These are phyloP conservation scores for Ceratocystis ficicola DNA, from an alignment of 2,329 filamentous ascomycete species.

Conservation along the genomic window DNA sequence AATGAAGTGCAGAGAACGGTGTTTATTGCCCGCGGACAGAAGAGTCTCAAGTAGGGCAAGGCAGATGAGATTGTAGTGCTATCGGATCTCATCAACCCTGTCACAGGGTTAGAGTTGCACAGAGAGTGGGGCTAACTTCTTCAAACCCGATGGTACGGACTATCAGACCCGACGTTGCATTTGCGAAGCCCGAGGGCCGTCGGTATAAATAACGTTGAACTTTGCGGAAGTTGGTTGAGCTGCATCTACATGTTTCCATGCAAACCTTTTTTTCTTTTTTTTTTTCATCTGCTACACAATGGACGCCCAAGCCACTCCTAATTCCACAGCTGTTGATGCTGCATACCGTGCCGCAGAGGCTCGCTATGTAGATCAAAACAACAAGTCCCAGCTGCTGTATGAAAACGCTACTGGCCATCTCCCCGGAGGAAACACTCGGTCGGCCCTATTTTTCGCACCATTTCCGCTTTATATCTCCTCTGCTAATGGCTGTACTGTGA, in stretches of 20 bases:
- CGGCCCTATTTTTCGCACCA: slow-evolving; percentile 34
- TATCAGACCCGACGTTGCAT: background rate
- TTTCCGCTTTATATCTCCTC: slow-evolving; percentile 31
- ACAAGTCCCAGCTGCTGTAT: slow-evolving; percentile 3
- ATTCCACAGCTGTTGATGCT: slow-evolving; percentile 22
- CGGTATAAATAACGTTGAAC: background rate
- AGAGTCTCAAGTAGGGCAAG: slow-evolving; percentile 2
- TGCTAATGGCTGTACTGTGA: slow-evolving; percentile 26
- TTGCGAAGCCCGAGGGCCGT: background rate
- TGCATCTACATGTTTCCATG: background rate
- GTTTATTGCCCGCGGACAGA: slow-evolving; percentile 27
- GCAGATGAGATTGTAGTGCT: too few species aligned
- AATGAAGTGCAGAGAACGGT: slow-evolving; percentile 34
- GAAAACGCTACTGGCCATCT: background rate
- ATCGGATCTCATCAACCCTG: background rate
- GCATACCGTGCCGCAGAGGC: slow-evolving; percentile 16
- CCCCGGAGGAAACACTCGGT: slow-evolving; percentile 39
- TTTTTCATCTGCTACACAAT: background rate
- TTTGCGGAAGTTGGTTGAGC: background rate
- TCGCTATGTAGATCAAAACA: slow-evolving; percentile 10
- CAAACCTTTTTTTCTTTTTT: background rate
- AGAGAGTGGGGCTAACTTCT: background rate
- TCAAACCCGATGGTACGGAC: background rate
- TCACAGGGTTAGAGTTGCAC: background rate
- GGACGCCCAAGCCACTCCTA: background rate